Conservation (phyloP, 345 rosid species). For the Rubroshorea leprosula region DNA sequence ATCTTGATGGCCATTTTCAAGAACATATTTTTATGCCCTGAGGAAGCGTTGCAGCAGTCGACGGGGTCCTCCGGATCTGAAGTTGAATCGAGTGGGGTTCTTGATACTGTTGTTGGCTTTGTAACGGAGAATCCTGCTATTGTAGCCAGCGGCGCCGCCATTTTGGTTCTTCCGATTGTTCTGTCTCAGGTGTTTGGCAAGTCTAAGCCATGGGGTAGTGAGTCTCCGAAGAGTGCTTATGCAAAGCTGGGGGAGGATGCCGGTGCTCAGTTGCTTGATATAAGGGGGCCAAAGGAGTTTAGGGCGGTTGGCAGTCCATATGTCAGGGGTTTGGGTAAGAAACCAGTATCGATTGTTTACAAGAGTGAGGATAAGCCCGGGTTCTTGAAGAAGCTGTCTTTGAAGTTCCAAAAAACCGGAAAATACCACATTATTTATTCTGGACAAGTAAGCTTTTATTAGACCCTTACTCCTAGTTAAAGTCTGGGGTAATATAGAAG, state of each 20-base stretch:
- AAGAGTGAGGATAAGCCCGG: slow-evolving; percentile 74
- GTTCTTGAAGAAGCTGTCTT: slow-evolving; percentile 78
- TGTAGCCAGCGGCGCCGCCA: slow-evolving; percentile 59
- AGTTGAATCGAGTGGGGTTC: slow-evolving; percentile 38
- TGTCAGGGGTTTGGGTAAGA: slow-evolving; percentile 65
- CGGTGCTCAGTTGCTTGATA: slow-evolving; percentile 68
- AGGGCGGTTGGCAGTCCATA: slow-evolving; percentile 74
- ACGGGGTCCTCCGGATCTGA: slow-evolving; percentile 25
- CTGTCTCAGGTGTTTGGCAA: slow-evolving; percentile 54
- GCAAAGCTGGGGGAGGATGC: slow-evolving; percentile 65
- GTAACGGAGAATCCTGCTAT: slow-evolving; percentile 60
- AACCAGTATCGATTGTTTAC: slow-evolving; percentile 49
- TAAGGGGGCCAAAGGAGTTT: slow-evolving; percentile 57
- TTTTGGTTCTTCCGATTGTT: slow-evolving; percentile 64
- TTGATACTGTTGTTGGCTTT: slow-evolving; percentile 45
- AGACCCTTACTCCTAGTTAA: too few species aligned
- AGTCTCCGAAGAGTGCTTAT: slow-evolving; percentile 75
- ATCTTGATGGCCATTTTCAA: too few species aligned
- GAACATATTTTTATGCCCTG: too few species aligned
- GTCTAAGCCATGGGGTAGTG: slow-evolving; percentile 73
- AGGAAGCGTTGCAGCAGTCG: slow-evolving; percentile 82
- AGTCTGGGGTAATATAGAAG: too few species aligned
- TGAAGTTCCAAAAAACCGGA: slow-evolving; percentile 88
- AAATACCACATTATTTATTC: slow-evolving; percentile 71
- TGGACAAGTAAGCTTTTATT: slow-evolving; percentile 91